Evolutionary conservation across 257 asterid species (phyloP), one percentile per base, ranked within the genome.

Genomic region (Nicotiana sylvestris): DNA sequence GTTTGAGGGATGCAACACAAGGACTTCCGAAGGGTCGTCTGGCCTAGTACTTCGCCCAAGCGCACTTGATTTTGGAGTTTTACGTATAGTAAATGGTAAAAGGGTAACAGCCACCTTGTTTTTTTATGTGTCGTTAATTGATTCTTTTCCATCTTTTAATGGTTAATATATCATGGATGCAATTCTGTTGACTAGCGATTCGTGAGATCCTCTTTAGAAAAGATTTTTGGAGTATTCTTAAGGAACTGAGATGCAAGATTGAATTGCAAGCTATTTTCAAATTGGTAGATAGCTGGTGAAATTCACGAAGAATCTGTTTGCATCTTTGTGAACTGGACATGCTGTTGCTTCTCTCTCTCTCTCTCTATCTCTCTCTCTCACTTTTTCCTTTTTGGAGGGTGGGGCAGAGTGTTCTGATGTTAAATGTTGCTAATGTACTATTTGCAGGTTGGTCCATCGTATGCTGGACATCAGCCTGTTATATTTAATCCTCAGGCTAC

Each of bases 401-500:
- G 16, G 27, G 76, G 43, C 51, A 43, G 51, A 43, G 27, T 74
- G 62, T 74, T 74, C 25, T 27, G 62, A 27, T 74, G 43, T 29
- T 74, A 3, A 69, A 6, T 6, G 27, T 49, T 78, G 82, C 68
- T 69, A 49, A 37, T 32, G 15, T 84, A 57, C 53, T 49, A 43
- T 83, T 87, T 85, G 87, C 95, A 94, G 98, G 86, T 94, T 81
- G 97, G 96, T 51, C 94, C 92, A 56, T 81, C 93, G 11, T 94
- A 84, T 87, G 66, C 91, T 81, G 81, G 92, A 32, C 97, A 90
- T 66, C 98, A 91, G 84, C 95, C 93, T 65, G 92, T 92, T 81
- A 82, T 96, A 37, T 92, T 88, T 87, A 96, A 92, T 88, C 92
- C 95, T 57, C 99, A 93, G 86, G 92, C 91, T 77, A 87, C 88